These are phyloP conservation scores for Sporothrix humicola DNA, from an alignment of 2,329 filamentous ascomycete species.

Conservation along the genomic window DNA sequence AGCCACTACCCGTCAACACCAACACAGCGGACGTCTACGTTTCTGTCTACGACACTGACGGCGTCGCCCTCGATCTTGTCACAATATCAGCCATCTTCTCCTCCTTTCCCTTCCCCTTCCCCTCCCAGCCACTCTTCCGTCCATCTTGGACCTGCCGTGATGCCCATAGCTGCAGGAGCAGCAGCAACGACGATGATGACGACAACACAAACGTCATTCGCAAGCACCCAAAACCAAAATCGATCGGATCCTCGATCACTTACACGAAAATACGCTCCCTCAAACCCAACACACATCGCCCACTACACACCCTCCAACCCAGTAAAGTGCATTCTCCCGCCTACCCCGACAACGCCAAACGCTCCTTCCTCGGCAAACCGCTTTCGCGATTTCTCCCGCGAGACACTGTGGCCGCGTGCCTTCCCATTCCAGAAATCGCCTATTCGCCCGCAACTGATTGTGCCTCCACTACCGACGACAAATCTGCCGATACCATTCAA, in stretches of 20 bases:
- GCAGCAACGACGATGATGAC: neutral
- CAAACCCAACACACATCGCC: neutral
- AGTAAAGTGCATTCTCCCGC: neutral
- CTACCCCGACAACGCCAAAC: conserved; percentile 4
- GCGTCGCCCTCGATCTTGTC: conserved; percentile 19
- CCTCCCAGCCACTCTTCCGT: conserved; percentile 1
- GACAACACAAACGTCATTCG: neutral
- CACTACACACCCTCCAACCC: neutral
- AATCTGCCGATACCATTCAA: neutral
- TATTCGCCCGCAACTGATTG: conserved; percentile 1
- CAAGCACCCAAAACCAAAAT: neutral
- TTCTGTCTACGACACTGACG: conserved; percentile 26
- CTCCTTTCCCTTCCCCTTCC: neutral
- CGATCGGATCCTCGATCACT: conserved; percentile 20
- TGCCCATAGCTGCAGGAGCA: conserved; percentile 33
- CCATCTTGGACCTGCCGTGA: conserved; percentile 35
- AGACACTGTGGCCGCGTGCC: conserved; percentile 33
- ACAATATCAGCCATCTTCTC: neutral
- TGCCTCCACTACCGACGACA: neutral
- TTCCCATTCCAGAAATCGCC: conserved; percentile 35
- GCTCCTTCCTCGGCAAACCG: conserved; percentile 28
- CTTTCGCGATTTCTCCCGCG: conserved; percentile 20
- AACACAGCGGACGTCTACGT: conserved; percentile 29
- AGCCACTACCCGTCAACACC: conserved; percentile 19
- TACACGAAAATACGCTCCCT: conserved; percentile 26